These are phyloP conservation scores for Rugonectria rugulosa DNA, from an alignment of 2,329 filamentous ascomycete genomes.

Conservation along the genomic window DNA sequence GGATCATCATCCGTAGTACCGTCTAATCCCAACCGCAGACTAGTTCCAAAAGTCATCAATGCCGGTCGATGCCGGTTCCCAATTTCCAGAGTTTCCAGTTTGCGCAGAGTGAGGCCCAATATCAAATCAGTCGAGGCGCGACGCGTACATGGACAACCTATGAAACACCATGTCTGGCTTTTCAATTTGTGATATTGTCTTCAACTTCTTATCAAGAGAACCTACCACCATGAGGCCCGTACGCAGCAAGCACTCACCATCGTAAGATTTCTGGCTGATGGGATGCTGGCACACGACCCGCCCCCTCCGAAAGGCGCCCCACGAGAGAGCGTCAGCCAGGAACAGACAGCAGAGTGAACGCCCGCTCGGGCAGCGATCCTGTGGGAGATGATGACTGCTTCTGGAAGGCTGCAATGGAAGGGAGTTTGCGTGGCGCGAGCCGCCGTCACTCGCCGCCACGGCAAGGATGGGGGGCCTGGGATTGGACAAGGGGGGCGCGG, in stretches of 20 bases:
- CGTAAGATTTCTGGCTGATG: not conserved
- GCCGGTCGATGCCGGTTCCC: conserved; percentile 1
- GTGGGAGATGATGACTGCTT: not conserved
- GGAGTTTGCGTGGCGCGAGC: too few relatives aligned
- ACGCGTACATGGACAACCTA: not conserved
- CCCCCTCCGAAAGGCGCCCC: not conserved
- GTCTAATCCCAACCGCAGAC: not conserved
- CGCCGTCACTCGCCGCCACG: too few relatives aligned
- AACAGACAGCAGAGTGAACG: not conserved
- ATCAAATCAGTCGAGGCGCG: not conserved
- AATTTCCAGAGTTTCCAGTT: not conserved
- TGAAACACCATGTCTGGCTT: too few relatives aligned
- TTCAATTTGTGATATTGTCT: not conserved
- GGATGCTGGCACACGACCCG: not conserved
- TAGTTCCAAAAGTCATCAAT: not conserved
- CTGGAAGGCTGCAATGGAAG: not conserved
- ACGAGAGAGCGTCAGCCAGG: not conserved
- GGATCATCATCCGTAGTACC: not conserved
- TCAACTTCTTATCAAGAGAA: not conserved
- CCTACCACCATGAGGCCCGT: not conserved
- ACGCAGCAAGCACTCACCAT: not conserved
- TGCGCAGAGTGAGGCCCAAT: not conserved
- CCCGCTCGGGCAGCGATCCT: too few relatives aligned
- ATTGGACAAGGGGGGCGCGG: too few relatives aligned
- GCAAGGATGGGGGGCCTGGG: too few relatives aligned